Evolutionary conservation across 441 rosid species (phyloP).

Genomic region (Theobroma grandiflorum): DNA sequence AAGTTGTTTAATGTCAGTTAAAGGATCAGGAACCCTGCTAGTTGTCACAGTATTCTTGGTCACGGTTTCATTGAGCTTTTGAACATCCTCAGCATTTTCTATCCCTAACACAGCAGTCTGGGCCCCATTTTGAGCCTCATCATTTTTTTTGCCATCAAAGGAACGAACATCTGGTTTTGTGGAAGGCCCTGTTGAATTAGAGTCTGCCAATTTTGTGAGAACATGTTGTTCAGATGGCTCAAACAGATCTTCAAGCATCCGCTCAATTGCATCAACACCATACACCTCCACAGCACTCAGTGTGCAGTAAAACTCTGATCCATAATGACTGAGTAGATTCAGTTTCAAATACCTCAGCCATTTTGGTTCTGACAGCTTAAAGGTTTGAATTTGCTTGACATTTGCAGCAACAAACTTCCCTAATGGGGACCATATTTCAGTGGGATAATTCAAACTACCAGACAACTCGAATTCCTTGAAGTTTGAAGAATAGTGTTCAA

Average conservation of each 20-base stretch:
- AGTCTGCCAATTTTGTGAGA: constrained; percentile 44
- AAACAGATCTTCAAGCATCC: constrained; percentile 90
- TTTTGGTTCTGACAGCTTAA: constrained; percentile 78
- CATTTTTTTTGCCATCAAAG: constrained; percentile 39
- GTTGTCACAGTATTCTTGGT: constrained; percentile 35
- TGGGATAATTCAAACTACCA: constrained; percentile 80
- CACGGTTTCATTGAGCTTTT: constrained; percentile 38
- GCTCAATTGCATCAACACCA: constrained; percentile 87
- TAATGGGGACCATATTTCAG: constrained; percentile 61
- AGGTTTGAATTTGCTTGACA: constrained; percentile 74
- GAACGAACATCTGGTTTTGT: constrained; percentile 39
- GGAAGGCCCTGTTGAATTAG: constrained; percentile 39
- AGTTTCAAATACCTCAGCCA: constrained; percentile 88
- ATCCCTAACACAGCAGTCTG: constrained; percentile 30
- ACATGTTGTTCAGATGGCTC: constrained; percentile 53
- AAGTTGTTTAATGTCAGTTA: constrained; percentile 64
- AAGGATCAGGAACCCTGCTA: constrained; percentile 54
- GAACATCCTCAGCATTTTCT: constrained; percentile 42
- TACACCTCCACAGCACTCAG: constrained; percentile 81
- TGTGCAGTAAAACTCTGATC: constrained; percentile 91
- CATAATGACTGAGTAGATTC: constrained; percentile 73
- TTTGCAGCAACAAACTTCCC: constrained; percentile 75
- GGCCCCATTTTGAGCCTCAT: constrained; percentile 27
- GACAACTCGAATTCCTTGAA: constrained; percentile 76
- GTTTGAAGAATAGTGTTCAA: constrained; percentile 88